Conservation (phyloP, 805 yeast genomes). For the Maudiozyma bulderi region DNA sequence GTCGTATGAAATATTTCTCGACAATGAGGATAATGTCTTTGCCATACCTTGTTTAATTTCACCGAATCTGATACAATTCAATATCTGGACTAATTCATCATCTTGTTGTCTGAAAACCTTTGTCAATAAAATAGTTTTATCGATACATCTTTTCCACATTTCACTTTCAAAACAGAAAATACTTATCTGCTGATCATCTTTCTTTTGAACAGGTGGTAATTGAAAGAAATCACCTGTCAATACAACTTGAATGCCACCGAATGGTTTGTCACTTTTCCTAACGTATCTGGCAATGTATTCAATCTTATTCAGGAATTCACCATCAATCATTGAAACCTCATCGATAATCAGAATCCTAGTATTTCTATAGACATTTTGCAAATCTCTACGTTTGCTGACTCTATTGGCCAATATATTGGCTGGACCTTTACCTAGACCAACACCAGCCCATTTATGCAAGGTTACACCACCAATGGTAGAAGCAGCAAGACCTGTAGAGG, state of each 20-base stretch:
- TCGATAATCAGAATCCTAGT: constrained; percentile 73
- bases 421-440: constrained; percentile 63
- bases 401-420: constrained; percentile 32
- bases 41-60: constrained; percentile 42
- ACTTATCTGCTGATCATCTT: constrained; percentile 25
- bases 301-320: constrained; percentile 62
- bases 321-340: constrained; percentile 93
- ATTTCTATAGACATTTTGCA: constrained; percentile 42
- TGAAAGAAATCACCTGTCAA: constrained; percentile 95
- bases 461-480: constrained; percentile 89
- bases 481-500: constrained; percentile 95
- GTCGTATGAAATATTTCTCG: constrained; percentile 46
- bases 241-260: constrained; percentile 89
- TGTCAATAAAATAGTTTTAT: constrained; percentile 58
- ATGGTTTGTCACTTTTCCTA: constrained; percentile 46
- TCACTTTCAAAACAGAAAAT: constrained; percentile 66
- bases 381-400: constrained; percentile 13
- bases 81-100: constrained; percentile 60
- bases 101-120: constrained; percentile 82
- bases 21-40: constrained; percentile 40
- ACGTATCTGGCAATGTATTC: constrained; percentile 56
- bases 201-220: constrained; percentile 74
- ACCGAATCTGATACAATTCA: constrained; percentile 76
- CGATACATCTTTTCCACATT: constrained; percentile 57
- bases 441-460: constrained; percentile 73